Percentiles rank a stretch among this genome's conserved stretches.
phyloP scores from a whole-genome alignment of 202 grass and related monocot genomes.

The Dendrocalamus latiflorus region DNA sequence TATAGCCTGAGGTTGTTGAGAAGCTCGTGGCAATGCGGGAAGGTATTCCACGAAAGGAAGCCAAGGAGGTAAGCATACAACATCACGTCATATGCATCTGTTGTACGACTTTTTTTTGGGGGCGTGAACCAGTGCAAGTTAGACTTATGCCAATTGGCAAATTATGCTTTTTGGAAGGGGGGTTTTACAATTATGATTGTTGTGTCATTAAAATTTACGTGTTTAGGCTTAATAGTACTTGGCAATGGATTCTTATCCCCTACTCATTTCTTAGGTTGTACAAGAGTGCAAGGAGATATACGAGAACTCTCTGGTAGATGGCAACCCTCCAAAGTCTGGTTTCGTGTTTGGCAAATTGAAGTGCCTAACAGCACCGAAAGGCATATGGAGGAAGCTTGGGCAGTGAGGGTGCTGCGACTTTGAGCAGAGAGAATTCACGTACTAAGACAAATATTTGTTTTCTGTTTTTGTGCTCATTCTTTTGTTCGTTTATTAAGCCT shows the following conservation, averaged over 20 bases:
- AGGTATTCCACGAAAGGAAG: slow-evolving; percentile 94
- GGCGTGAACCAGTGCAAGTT: not conserved
- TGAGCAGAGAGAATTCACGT: slow-evolving; percentile 1
- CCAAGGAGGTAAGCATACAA: slow-evolving; percentile 71
- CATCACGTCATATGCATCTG: not conserved
- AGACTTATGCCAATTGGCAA: not conserved
- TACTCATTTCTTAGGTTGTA: slow-evolving; percentile 70
- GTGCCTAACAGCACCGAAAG: slow-evolving; percentile 68
- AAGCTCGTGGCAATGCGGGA: slow-evolving; percentile 89
- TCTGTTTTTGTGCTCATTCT: slow-evolving; percentile 35
- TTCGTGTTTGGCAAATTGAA: slow-evolving; percentile 95
- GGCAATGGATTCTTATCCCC: not conserved
- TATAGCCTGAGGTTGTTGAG: slow-evolving; percentile 94
- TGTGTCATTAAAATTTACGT: not conserved
- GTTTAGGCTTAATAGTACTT: not conserved
- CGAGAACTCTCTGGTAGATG: slow-evolving; percentile 69
- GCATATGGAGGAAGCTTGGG: slow-evolving; percentile 89
- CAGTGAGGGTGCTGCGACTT: slow-evolving; percentile 29
- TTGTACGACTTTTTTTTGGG: not conserved
- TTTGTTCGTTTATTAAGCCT: slow-evolving; percentile 44
- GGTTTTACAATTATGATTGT: not conserved
- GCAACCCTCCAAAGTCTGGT: slow-evolving; percentile 70
- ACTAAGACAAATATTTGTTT: slow-evolving; percentile 31
- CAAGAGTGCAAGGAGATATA: slow-evolving; percentile 98
- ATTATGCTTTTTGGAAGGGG: not conserved